Conservation (phyloP, 73 alveolate species). For the Paramecium bursaria region DNA sequence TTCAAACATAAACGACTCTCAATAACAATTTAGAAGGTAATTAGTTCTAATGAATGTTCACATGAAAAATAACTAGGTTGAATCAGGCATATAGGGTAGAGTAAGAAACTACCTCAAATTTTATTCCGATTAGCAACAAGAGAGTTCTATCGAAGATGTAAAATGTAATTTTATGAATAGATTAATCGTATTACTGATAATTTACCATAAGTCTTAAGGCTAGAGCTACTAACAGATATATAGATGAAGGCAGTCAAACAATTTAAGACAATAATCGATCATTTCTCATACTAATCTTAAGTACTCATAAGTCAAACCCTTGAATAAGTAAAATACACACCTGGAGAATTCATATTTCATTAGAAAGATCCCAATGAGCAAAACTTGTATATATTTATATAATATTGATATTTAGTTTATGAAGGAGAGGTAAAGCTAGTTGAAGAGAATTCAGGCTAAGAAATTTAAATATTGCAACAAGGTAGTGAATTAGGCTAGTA, state of each 20-base stretch:
- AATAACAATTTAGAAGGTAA: neutral
- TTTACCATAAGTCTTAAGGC: constrained; percentile 11
- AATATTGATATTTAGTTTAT: constrained; percentile 7
- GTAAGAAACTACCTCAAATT: constrained; percentile 16
- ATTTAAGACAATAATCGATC: constrained; percentile 22
- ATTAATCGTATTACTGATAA: neutral
- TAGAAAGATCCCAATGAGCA: constrained; percentile 45
- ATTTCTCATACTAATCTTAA: constrained; percentile 38
- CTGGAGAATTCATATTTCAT: constrained; percentile 56
- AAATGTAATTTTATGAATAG: too few species aligned
- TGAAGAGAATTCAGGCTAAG: constrained; percentile 18
- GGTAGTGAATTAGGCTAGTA: constrained; percentile 35
- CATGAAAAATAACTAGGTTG: constrained; percentile 35
- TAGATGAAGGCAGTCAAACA: constrained; percentile 44
- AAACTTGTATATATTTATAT: neutral
- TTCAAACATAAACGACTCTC: constrained; percentile 30
- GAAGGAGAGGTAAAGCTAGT: constrained; percentile 59
- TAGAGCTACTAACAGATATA: constrained; percentile 43
- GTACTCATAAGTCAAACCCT: neutral
- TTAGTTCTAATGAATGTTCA: neutral
- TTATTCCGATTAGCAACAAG: neutral
- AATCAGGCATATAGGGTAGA: neutral
- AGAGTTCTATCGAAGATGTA: neutral
- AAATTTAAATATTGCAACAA: neutral
- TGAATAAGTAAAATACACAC: constrained; percentile 34